A percentile compares a stretch with the other conserved stretches of the same genome.
Evolutionary conservation across 176 grass and related monocot species (phyloP).

Genomic region (Saccharum spontaneum): DNA sequence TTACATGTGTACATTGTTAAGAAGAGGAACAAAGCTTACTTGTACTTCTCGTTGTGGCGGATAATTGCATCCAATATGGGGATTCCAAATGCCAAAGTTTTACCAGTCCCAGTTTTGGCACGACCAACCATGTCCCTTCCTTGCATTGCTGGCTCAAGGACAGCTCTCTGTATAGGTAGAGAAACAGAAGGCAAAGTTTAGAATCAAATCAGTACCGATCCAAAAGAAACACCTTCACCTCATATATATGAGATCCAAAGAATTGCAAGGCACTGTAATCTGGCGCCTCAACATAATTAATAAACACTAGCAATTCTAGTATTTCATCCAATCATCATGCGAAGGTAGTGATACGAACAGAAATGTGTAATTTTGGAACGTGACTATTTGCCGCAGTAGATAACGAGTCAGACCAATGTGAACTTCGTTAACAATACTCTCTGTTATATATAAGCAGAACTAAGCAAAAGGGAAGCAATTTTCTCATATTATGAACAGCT

Average conservation of each 20-base stretch:
- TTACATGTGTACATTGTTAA: not conserved
- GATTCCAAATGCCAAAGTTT: constrained; percentile 98
- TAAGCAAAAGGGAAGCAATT: not conserved
- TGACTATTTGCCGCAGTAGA: not conserved
- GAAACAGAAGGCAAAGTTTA: constrained; percentile 25
- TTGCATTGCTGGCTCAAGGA: constrained; percentile 97
- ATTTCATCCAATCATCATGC: not conserved
- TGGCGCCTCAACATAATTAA: not conserved
- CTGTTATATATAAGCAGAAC: not conserved
- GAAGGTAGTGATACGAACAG: not conserved
- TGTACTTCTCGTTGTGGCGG: constrained; percentile 56
- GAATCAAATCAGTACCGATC: not conserved
- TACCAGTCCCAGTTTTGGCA: constrained; percentile 94
- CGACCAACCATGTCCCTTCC: constrained; percentile 94
- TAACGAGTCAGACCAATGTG: not conserved
- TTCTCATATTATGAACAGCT: not conserved
- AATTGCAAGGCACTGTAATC: not conserved
- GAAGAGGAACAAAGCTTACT: constrained; percentile 50
- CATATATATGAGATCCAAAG: not conserved
- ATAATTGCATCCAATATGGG: constrained; percentile 93
- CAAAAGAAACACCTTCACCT: not conserved
- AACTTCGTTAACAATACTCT: not conserved
- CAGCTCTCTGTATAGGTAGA: constrained; percentile 64
- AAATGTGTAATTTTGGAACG: not conserved
- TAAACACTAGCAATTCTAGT: not conserved